Evolutionary conservation across 768 basidiomycete genomes (phyloP), one percentile per base, ranked within the genome.

Genomic region (Lentinus brumalis): DNA sequence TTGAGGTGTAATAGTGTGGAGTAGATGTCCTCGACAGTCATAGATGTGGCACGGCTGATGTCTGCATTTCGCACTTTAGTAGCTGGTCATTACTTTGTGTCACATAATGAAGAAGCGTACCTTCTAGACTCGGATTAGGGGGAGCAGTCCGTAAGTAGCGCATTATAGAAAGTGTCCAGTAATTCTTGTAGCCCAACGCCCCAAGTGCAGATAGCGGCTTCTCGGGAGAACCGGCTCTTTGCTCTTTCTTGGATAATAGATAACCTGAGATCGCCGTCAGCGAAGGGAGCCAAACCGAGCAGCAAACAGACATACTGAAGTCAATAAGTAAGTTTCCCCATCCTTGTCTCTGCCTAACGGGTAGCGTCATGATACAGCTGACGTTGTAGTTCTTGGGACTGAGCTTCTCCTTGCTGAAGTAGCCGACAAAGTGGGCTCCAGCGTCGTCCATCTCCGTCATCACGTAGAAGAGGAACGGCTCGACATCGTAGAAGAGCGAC

Each of bases 341-440:
- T 0, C 97, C 97, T 74, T 91, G 88, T 64, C 96, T 79, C 75
- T 98, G 96, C 64, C 95, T 79, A 41, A 98, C 91, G 1, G 97
- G 97, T 18, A 99, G 78, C 16, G 97, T 98, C 96, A 99, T 98
- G 71, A 99, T 99, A 79, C 97, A 99, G 74, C 94, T 96, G 66
- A 99, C 87, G 77, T 99, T 99, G 74, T 94, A 95, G 70, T 94
- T 92, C 76, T 94, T 95, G 57, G 90, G 89, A 72, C 94, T 96
- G 54, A 93, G 82, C 78, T 99, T 99, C 82, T 99, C 97, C 75
- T 99, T 99, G 77, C 91, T 93, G 73, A 99, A 99, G 74, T 99
- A 99, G 8, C 97, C 97, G 55, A 99, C 91, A 70, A 99, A 99
- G 55, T 91, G 88, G 31, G 94, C 90, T 6, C 96, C 97, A 51